These are phyloP conservation scores for Balansia obtecta DNA, from an alignment of 2,329 filamentous ascomycete species.

Conservation along the genomic window DNA sequence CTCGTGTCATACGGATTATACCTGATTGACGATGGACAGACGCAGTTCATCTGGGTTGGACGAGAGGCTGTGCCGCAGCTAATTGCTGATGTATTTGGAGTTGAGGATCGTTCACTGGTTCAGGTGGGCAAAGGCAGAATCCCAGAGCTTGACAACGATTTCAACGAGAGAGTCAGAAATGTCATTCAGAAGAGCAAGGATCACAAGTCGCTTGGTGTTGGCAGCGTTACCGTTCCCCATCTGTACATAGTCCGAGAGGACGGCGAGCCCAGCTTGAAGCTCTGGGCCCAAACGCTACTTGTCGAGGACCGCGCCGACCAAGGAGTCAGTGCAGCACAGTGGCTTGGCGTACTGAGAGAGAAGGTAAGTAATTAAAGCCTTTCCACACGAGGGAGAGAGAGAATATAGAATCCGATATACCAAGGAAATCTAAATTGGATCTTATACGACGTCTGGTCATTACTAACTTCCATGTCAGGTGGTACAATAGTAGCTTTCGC, in stretches of 20 bases:
- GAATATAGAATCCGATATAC: background rate
- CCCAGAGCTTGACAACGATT: constrained; percentile 85
- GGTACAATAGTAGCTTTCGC: constrained; percentile 1
- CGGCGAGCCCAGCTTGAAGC: constrained; percentile 83
- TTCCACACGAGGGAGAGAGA: background rate
- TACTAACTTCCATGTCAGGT: background rate
- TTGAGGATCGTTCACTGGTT: constrained; percentile 69
- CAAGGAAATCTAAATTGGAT: background rate
- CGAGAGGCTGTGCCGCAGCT: constrained; percentile 86
- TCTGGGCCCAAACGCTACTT: constrained; percentile 93
- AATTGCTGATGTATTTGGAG: constrained; percentile 78
- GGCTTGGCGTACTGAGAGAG: constrained; percentile 82
- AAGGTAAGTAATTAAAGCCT: constrained; percentile 49
- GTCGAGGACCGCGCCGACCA: constrained; percentile 94
- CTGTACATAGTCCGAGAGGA: constrained; percentile 91
- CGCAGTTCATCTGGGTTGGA: constrained; percentile 94
- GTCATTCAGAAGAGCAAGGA: constrained; percentile 89
- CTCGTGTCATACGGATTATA: constrained; percentile 87
- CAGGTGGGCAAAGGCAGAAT: constrained; percentile 84
- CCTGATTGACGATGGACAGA: constrained; percentile 92
- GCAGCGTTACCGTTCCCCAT: constrained; percentile 85
- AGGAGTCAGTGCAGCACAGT: constrained; percentile 83
- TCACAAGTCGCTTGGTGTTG: constrained; percentile 73
- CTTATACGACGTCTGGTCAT: background rate
- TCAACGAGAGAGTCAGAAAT: constrained; percentile 85